Evolutionary conservation across 768 basidiomycete genomes (phyloP), one percentile per base, ranked within the genome.

Genomic region (Calocybe gangraenosa): DNA sequence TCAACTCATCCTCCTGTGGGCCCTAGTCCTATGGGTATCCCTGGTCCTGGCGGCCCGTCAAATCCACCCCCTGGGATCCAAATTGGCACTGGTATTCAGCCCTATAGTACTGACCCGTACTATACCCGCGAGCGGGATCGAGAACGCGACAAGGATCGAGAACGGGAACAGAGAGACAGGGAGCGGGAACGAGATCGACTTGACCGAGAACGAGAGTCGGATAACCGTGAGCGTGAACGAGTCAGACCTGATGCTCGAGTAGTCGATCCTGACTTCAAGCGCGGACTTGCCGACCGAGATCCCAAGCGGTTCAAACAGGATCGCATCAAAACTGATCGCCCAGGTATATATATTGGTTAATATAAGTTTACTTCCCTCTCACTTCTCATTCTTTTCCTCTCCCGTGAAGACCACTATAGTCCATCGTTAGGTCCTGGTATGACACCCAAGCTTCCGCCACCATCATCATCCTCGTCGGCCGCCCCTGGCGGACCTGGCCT

Each of bases 251-350:
- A 49, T 21, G 49, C 35, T 30, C 48, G 55, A 10, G 49, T 39
- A 36, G 39, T 47, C 13, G 60, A 63, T 34, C 44, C 51, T 25
- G 53, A 64, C 35, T 55, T 62, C 18, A 65, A 62, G 21, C 54
- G 65, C 19, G 74, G 75, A n/a, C 64, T 71, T 4, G 48, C 70
- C 46, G 71, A 74, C 49, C 67, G 82, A 33, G 83, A 85, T 49
- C 65, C 76, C 13, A 84, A 84, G 61, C 71, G 83, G 40, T 66
- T 78, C 48, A 84, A 83, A 59, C 73, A 57, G 13, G 64, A 64
- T 23, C 58, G 63, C 25, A 63, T 61, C 45, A 67, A 81, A 55
- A 58, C 51, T 42, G 66, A 65, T 55, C 57, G 67, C 40, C 60
- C 61, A 54, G 64, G 64, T 65, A 44, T 34, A 43, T 56, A n/a